Percentiles rank a stretch among this genome's conserved stretches.
Evolutionary conservation across 1,284 basidiomycete species (phyloP).

Genomic region (Cerioporus squamosus): DNA sequence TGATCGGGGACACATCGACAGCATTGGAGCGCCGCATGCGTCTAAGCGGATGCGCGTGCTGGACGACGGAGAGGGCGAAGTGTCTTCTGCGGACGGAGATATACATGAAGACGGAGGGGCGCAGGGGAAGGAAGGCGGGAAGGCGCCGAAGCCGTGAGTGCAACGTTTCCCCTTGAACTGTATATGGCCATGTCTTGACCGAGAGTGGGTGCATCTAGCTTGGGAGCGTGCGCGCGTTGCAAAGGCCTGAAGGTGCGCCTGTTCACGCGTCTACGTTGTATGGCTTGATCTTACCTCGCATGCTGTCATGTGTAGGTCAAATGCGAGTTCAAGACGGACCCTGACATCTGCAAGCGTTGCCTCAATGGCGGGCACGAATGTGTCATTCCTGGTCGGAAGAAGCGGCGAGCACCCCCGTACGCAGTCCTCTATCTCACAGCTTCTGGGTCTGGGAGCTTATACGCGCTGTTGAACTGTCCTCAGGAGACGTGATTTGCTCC

Average conservation of each 20-base stretch:
- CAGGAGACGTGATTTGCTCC: conserved; percentile 75
- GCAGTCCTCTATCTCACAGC: conserved; percentile 29
- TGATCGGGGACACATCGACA: conserved; percentile 15
- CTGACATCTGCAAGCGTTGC: conserved; percentile 74
- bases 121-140: conserved; percentile 39
- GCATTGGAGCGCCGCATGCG: conserved; percentile 15
- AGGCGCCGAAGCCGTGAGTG: conserved; percentile 50
- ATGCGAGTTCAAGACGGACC: conserved; percentile 71
- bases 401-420: conserved; percentile 76
- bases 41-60: conserved; percentile 46
- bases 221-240: conserved; percentile 70
- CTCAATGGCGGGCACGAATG: conserved; percentile 69
- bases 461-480: too few relatives aligned
- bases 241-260: conserved; percentile 66
- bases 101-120: conserved; percentile 29
- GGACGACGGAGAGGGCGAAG: conserved; percentile 47
- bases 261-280: not conserved
- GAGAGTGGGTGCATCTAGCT: conserved; percentile 13
- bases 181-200: not conserved
- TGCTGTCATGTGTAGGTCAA: conserved; percentile 48
- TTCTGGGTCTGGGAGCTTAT: not conserved
- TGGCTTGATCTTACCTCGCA: not conserved
- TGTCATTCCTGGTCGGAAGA: conserved; percentile 75
- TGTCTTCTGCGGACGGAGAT: conserved; percentile 19
- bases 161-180: not conserved